Evolutionary conservation across 306 rosid species (phyloP), one percentile per base, ranked within the genome.

Genomic region (Quercus gilva): DNA sequence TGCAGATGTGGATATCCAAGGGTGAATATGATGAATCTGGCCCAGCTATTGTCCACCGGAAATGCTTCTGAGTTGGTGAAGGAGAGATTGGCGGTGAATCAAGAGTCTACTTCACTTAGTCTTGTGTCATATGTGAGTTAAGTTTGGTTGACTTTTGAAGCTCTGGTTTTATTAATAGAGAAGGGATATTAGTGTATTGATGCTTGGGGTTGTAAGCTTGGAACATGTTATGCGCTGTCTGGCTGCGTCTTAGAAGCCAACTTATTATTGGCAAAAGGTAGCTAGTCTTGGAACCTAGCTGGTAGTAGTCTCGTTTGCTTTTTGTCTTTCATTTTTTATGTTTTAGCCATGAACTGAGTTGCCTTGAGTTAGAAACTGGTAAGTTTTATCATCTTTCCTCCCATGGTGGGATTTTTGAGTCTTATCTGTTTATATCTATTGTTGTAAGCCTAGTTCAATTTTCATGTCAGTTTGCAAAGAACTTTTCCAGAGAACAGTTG

Each of bases 1-100:
- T 81, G 61, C 87, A 90, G 94, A 90, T 90, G 94, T 88, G 94
- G 94, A 90, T 90, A 81, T 84, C 94, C 1, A 90, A 88, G 88
- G 89, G 90, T 20, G 94, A 90, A 83, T 90, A 88, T 55, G 94
- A 90, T 53, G 94, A 90, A 85, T 90, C 94, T 60, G 94, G 94
- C 28, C 94, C 94, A 0, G 88, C 94, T 9, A 90, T 90, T 14
- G 94, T 90, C 75, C 94, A 90, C 85, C 63, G 92, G 82, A 90
- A 90, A 84, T 90, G 94, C 88, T 90, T 90, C 87, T 90, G 53
- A 88, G 74, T 59, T 64, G 76, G 69, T 78, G 69, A 60, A 67
- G 70, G 71, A 78, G 76, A 80, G 56, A 74, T 75, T 76, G 72
- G 60, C 69, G 76, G 35, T 81, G 67, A 82, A 75, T 55, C 73